phyloP scores from a whole-genome alignment of 73 alveolate genomes.

The Paramecium pentaurelia region DNA sequence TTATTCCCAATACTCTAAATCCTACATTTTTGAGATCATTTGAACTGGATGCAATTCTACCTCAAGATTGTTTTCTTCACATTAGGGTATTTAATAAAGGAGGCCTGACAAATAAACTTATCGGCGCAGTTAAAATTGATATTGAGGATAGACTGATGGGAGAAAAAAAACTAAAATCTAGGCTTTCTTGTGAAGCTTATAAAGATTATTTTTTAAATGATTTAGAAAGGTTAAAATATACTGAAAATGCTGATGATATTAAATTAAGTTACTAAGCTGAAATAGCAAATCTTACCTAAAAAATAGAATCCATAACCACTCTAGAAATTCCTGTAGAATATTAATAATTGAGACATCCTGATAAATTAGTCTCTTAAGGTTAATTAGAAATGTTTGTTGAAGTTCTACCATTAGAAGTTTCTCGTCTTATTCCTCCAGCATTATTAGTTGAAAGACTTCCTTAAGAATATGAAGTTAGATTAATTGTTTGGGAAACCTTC shows the following conservation, averaged over 20 bases:
- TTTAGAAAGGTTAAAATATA: constrained; percentile 37
- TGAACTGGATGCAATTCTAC: constrained; percentile 87
- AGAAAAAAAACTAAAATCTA: constrained; percentile 44
- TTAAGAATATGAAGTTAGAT: constrained; percentile 92
- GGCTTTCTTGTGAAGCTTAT: constrained; percentile 43
- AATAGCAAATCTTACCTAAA: background rate
- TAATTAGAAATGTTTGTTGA: constrained; percentile 92
- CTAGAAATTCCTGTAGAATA: constrained; percentile 85
- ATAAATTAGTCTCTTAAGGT: constrained; percentile 83
- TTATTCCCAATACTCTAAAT: constrained; percentile 63
- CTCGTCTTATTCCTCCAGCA: constrained; percentile 76
- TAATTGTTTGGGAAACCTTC: constrained; percentile 93
- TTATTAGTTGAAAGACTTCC: constrained; percentile 74
- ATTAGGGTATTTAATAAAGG: constrained; percentile 67
- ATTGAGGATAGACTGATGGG: constrained; percentile 86
- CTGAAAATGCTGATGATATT: constrained; percentile 23
- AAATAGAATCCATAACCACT: constrained; percentile 48
- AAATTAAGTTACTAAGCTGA: constrained; percentile 35
- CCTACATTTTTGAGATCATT: constrained; percentile 84
- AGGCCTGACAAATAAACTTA: constrained; percentile 71
- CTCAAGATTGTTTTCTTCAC: constrained; percentile 78
- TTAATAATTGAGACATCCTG: constrained; percentile 77
- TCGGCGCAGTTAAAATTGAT: constrained; percentile 93
- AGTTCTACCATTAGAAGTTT: constrained; percentile 77
- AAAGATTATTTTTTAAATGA: constrained; percentile 55